Conservation (phyloP, 192 early-diverging fungal species). For the Coemansia sp. region DNA sequence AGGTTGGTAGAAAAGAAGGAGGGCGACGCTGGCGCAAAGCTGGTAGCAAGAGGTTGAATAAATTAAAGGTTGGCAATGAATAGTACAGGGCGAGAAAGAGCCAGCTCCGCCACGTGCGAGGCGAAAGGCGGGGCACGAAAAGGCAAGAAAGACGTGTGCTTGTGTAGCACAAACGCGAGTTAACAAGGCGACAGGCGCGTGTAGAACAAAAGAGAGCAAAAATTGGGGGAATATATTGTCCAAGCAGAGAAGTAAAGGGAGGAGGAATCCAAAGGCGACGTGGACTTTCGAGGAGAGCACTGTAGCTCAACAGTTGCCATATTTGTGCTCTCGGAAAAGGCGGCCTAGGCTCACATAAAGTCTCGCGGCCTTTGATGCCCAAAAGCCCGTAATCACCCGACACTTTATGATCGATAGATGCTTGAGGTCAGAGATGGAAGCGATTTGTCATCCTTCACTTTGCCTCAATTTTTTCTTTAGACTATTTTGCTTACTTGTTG, state of each 20-base stretch:
- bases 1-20: too few relatives aligned
- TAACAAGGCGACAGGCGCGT: neutral
- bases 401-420: neutral
- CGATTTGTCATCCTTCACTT: neutral
- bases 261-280: neutral
- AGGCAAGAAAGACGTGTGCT: neutral
- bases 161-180: neutral
- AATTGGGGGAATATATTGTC: neutral
- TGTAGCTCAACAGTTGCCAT: neutral
- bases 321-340: slow-evolving; percentile 2
- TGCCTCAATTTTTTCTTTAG: neutral
- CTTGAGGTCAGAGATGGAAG: neutral
- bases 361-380: neutral
- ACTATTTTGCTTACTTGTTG: neutral
- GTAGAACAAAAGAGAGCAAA: neutral
- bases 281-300: neutral
- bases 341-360: neutral
- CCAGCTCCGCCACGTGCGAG: neutral
- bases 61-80: neutral
- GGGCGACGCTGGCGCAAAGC: too few relatives aligned
- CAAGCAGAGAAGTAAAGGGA: neutral
- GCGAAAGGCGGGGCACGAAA: neutral
- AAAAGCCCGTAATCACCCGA: neutral
- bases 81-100: neutral
- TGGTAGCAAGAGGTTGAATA: too few relatives aligned